Conservation (phyloP, 2,329 filamentous ascomycete genomes). For the Shiraia sp. region DNA sequence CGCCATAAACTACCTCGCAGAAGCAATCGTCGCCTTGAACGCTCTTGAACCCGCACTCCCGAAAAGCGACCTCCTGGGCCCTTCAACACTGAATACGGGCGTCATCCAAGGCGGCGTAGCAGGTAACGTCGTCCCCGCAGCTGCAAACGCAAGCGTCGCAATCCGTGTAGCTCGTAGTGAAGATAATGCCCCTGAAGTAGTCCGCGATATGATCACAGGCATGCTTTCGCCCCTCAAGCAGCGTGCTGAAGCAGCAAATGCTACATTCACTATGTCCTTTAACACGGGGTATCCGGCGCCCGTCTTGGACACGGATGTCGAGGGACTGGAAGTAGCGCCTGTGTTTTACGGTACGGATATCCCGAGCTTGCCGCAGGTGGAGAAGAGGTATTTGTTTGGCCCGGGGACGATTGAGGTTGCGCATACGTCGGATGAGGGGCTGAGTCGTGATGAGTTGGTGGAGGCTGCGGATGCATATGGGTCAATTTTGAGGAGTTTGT, state of each 20-base stretch:
- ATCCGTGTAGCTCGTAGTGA: slow-evolving; percentile 46
- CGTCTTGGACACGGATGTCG: slow-evolving; percentile 26
- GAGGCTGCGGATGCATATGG: slow-evolving; percentile 28
- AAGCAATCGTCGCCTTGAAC: slow-evolving; percentile 67
- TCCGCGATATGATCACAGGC: slow-evolving; percentile 21
- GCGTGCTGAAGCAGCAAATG: slow-evolving; percentile 16
- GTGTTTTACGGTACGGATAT: slow-evolving; percentile 33
- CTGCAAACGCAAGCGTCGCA: slow-evolving; percentile 68
- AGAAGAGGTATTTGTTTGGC: slow-evolving; percentile 28
- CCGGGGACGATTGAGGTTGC: slow-evolving; percentile 26
- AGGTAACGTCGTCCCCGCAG: slow-evolving; percentile 78
- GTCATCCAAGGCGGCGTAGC: slow-evolving; percentile 80
- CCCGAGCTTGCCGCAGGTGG: slow-evolving; percentile 23
- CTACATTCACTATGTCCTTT: slow-evolving; percentile 17
- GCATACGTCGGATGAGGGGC: slow-evolving; percentile 24
- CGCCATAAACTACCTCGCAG: slow-evolving; percentile 77
- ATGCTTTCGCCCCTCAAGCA: slow-evolving; percentile 18
- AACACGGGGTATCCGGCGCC: slow-evolving; percentile 12
- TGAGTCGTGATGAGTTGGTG: slow-evolving; percentile 25
- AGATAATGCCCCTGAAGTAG: slow-evolving; percentile 16
- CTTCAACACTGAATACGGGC: slow-evolving; percentile 83
- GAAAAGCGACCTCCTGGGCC: slow-evolving; percentile 19
- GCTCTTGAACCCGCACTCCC: slow-evolving; percentile 52
- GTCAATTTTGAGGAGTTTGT: slow-evolving; percentile 22
- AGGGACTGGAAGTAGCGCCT: slow-evolving; percentile 24